phyloP scores from a whole-genome alignment of 1,284 basidiomycete genomes.

The Cryptococcus hybrid region DNA sequence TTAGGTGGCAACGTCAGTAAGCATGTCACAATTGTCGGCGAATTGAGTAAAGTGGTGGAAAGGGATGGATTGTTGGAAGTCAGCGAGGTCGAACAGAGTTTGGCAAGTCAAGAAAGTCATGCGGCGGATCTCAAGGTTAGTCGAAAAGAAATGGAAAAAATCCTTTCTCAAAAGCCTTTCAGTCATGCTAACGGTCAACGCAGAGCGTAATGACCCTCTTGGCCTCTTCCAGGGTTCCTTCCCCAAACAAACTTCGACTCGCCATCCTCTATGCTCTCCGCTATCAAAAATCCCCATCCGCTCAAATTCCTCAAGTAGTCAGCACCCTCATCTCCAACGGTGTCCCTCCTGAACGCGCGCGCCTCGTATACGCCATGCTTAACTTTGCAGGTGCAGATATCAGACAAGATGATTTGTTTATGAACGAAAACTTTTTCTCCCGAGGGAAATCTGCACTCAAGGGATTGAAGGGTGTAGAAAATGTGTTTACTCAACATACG shows the following conservation, averaged over 20 bases:
- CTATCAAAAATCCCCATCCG: constrained; percentile 88
- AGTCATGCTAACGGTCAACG: no score
- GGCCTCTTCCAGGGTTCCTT: constrained; percentile 63
- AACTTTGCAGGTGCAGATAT: constrained; percentile 95
- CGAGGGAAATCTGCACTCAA: constrained; percentile 93
- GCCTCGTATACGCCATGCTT: constrained; percentile 87
- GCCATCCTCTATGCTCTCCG: constrained; percentile 94
- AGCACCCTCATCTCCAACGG: constrained; percentile 78
- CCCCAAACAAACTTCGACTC: constrained; percentile 82
- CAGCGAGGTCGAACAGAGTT: constrained; percentile 93
- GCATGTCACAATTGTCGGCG: constrained; percentile 94
- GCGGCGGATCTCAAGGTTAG: constrained; percentile 75
- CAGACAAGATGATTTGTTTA: constrained; percentile 96
- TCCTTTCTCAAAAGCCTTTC: not conserved
- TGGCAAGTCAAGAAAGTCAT: constrained; percentile 85
- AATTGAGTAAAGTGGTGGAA: constrained; percentile 86
- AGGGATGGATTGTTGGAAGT: constrained; percentile 82
- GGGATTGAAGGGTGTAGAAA: constrained; percentile 97
- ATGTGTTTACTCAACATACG: constrained; percentile 97
- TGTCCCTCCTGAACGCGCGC: constrained; percentile 77
- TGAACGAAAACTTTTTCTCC: constrained; percentile 90
- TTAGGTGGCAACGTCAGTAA: constrained; percentile 98
- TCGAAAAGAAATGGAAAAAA: not conserved
- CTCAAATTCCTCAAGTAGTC: constrained; percentile 79
- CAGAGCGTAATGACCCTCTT: constrained; percentile 78